These are phyloP conservation scores for Prunella vulgaris DNA, from an alignment of 257 asterid species.

Conservation along the genomic window DNA sequence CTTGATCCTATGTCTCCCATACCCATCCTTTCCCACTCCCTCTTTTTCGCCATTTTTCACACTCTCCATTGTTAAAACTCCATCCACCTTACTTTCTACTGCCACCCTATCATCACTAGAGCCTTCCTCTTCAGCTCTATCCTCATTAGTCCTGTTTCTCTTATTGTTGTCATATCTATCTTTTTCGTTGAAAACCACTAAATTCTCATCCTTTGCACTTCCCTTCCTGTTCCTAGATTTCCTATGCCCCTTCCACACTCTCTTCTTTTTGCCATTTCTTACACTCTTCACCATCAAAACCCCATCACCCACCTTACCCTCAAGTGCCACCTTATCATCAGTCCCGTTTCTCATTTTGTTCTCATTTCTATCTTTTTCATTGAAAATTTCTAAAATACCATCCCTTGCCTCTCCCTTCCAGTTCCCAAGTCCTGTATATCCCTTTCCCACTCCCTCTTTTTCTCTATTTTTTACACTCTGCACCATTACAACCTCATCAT, in stretches of 20 bases:
- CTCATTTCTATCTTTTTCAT: background rate
- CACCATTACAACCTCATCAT: too few relatives aligned
- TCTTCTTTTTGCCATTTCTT: slow-evolving; percentile 17
- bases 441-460: too few relatives aligned
- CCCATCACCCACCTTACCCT: slow-evolving; percentile 5
- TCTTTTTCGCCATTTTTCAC: slow-evolving; percentile 18
- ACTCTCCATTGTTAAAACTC: slow-evolving; percentile 10
- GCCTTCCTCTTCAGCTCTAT: slow-evolving; percentile 12
- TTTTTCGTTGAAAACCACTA: background rate
- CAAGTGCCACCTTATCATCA: slow-evolving; percentile 4
- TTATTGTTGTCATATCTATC: background rate
- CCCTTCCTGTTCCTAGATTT: slow-evolving; percentile 13
- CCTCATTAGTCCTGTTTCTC: background rate
- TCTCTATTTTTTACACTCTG: background rate
- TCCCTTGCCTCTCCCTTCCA: too few relatives aligned
- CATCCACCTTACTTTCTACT: slow-evolving; percentile 9
- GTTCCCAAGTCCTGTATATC: too few relatives aligned
- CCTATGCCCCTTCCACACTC: background rate
- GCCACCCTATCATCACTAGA: slow-evolving; percentile 11
- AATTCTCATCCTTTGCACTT: too few relatives aligned
- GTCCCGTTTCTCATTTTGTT: background rate
- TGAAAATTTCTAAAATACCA: background rate
- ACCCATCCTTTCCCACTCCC: background rate
- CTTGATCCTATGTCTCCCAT: slow-evolving; percentile 12
- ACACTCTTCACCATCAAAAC: slow-evolving; percentile 14